Evolutionary conservation across 139 green algal genomes (phyloP).

Genomic region (Zygnema cylindricum): DNA sequence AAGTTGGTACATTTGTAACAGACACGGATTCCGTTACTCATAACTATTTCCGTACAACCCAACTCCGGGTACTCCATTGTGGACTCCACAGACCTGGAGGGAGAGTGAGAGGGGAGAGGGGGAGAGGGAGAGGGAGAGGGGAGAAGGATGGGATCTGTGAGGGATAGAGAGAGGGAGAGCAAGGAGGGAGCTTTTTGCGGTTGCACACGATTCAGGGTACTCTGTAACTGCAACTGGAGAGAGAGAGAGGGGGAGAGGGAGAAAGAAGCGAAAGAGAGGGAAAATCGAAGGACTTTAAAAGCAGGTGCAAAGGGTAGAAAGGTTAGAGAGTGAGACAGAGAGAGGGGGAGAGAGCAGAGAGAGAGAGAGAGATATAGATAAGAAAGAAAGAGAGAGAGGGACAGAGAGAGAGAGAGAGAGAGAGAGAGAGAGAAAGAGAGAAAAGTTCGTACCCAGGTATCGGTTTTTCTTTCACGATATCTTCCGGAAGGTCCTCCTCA

Average conservation of each 20-base stretch:
- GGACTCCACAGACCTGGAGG: slow-evolving; percentile 30
- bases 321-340: not conserved
- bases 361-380: not conserved
- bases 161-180: not conserved
- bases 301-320: not conserved
- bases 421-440: not conserved
- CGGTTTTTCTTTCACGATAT: slow-evolving; percentile 35
- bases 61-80: slow-evolving; percentile 58
- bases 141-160: not conserved
- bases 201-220: not conserved
- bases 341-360: not conserved
- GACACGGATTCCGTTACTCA: slow-evolving; percentile 85
- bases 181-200: not conserved
- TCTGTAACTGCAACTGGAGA: not conserved
- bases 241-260: not conserved
- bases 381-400: not conserved
- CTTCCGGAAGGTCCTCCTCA: slow-evolving; percentile 51
- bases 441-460: slow-evolving; percentile 48
- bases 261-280: not conserved
- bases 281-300: not conserved
- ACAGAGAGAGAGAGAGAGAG: not conserved
- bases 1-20: slow-evolving; percentile 76
- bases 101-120: not conserved
- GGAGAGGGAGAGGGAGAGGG: not conserved
- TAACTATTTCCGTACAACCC: slow-evolving; percentile 70